phyloP scores from a whole-genome alignment of 441 rosid genomes.

The Flueggea neowawraea region DNA sequence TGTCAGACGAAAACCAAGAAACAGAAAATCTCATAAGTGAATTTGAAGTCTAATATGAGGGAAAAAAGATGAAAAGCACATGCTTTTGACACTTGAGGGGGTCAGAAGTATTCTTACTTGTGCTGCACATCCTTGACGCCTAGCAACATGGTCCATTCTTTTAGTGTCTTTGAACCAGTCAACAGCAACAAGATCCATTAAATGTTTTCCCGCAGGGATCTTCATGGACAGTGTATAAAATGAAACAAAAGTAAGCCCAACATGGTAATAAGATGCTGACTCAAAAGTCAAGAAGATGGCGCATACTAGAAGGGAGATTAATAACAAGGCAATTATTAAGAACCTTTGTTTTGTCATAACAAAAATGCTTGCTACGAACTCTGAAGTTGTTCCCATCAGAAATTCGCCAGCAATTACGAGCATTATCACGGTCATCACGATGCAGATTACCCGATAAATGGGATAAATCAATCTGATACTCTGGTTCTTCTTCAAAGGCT shows the following conservation, averaged over 20 bases:
- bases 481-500: conserved; percentile 73
- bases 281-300: background rate
- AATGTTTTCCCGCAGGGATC: conserved; percentile 97
- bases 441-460: conserved; percentile 86
- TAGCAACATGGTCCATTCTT: conserved; percentile 96
- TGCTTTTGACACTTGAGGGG: background rate
- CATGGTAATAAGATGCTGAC: conserved; percentile 4
- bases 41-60: background rate
- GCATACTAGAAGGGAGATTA: conserved; percentile 5
- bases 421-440: conserved; percentile 79
- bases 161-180: conserved; percentile 99
- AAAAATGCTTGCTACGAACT: conserved; percentile 94
- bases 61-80: background rate
- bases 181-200: conserved; percentile 98
- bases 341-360: conserved; percentile 92
- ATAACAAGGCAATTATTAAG: conserved; percentile 11
- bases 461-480: conserved; percentile 72
- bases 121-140: conserved; percentile 95
- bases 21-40: background rate
- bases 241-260: conserved; percentile 17
- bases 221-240: conserved; percentile 27
- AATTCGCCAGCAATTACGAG: conserved; percentile 90
- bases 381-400: conserved; percentile 92
- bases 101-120: conserved; percentile 50
- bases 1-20: background rate